Percentiles rank a stretch among this genome's conserved stretches.
Evolutionary conservation across 495 filamentous ascomycete species (phyloP).

Genomic region (Friedmanniomyces simplex): DNA sequence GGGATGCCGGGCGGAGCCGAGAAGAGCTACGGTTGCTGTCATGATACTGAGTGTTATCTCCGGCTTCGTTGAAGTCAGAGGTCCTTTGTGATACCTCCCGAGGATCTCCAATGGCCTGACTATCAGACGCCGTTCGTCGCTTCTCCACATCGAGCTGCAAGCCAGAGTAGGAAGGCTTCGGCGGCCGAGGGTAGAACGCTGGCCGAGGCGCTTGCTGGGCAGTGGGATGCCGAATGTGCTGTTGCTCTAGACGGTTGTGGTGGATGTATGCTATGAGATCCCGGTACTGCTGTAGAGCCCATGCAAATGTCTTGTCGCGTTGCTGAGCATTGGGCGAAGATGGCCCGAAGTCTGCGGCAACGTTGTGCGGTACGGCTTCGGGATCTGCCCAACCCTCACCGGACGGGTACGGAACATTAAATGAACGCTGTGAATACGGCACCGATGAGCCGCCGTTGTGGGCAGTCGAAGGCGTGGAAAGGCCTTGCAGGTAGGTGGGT

Average conservation of each 20-base stretch:
- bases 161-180: slow-evolving; percentile 34
- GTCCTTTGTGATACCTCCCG: not conserved
- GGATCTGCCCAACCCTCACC: not conserved
- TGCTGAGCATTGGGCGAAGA: slow-evolving; percentile 47
- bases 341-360: slow-evolving; percentile 25
- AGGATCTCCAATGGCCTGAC: not conserved
- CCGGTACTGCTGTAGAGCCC: slow-evolving; percentile 81
- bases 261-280: slow-evolving; percentile 72
- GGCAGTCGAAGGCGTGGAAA: not conserved
- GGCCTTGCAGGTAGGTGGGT: not conserved
- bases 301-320: slow-evolving; percentile 70
- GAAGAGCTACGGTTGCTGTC: not conserved
- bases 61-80: not conserved
- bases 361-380: not conserved
- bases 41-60: not conserved
- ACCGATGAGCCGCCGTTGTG: not conserved
- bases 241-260: slow-evolving; percentile 42
- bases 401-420: too few species aligned
- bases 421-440: not conserved
- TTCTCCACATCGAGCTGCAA: not conserved
- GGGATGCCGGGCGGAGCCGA: not conserved
- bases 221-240: slow-evolving; percentile 32
- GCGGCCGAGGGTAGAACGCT: slow-evolving; percentile 54
- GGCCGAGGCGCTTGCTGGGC: slow-evolving; percentile 37
- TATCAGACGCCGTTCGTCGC: not conserved